Conservation (phyloP, 2,329 filamentous ascomycete species). For the Fusarium veterinarium region DNA sequence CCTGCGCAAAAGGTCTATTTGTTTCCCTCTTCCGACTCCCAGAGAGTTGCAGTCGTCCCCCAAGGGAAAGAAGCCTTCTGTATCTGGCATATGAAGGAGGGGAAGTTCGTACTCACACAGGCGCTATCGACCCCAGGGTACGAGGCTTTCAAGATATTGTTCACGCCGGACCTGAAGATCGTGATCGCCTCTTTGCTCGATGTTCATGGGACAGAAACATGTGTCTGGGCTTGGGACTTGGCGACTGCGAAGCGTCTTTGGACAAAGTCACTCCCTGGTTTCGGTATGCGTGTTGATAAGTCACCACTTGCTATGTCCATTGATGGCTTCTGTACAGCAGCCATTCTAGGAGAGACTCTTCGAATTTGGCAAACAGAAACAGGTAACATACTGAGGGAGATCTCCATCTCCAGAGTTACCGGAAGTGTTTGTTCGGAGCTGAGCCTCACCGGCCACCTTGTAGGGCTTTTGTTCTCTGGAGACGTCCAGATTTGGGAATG, state of each 20-base stretch:
- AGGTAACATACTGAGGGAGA: not conserved
- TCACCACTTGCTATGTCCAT: not conserved
- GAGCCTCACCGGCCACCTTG: not conserved
- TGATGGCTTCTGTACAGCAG: not conserved
- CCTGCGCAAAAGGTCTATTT: not conserved
- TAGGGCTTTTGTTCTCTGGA: not conserved
- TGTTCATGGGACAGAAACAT: not conserved
- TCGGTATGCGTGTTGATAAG: not conserved
- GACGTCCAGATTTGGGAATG: not conserved
- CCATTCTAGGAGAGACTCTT: not conserved
- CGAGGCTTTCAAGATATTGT: not conserved
- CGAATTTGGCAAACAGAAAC: not conserved
- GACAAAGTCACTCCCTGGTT: not conserved
- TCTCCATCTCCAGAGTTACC: not conserved
- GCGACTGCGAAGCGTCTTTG: not conserved
- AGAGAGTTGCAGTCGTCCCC: not conserved
- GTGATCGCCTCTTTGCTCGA: not conserved
- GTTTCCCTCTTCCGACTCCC: not conserved
- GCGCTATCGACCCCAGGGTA: not conserved
- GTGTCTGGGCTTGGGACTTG: not conserved
- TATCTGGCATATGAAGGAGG: not conserved
- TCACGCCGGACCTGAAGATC: not conserved
- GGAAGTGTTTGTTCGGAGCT: not conserved
- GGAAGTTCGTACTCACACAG: not conserved
- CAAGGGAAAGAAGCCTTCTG: not conserved